Base-by-base conservation (phyloP, 805 yeast species). In the Myxozyma monticola region DNA sequence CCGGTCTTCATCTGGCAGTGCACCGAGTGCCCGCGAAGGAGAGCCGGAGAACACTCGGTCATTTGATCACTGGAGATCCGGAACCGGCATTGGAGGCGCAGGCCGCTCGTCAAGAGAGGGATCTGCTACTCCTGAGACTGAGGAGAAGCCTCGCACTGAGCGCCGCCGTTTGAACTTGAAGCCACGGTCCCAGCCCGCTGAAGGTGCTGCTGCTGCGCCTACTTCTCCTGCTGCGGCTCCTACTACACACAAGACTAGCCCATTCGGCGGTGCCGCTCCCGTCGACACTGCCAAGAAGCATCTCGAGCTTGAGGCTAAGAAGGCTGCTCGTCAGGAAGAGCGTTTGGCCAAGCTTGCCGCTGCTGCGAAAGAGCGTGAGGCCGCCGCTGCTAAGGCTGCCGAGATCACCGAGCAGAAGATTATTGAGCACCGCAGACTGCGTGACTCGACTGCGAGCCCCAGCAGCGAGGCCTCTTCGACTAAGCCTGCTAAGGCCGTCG, bases 181-280 rank as follows among this genome's bases (percentile, higher is more conserved):
- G 49, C 66, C 66, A 8, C 60, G 67, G 21, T 56, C 65, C 12
- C 56, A 41, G 31, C 52, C 60, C 17, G 42, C 44, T 12, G 62
- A 52, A 9, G 43, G 46, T 17, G 45, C 49, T 14, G 70, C 60
- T 68, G 76, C 65, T 41, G 60, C 56, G 31, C 56, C 65, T 4
- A 54, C 60, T 20, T 62, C 60, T 33, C 45, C 51, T 6, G 70
- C 60, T 68, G 76, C 65, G 35, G 56, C 54, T 37, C 55, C 64
- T 1, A 47, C 59, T n/a, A 62, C 59, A 38, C 48, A 42, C 14
- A 82, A 78, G 60, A 56, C 77, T 0, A 85, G 81, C 63, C 93
- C 95, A 4, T 88, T 88, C 71, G 96, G 96, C 0, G 71, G 77
- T 3, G 96, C 96, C 0, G 85, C 80, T 68, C 96, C 96, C 1